Conservation (phyloP, 225 moss, liverwort and hornwort species). For the Sphagnum tenellum region DNA sequence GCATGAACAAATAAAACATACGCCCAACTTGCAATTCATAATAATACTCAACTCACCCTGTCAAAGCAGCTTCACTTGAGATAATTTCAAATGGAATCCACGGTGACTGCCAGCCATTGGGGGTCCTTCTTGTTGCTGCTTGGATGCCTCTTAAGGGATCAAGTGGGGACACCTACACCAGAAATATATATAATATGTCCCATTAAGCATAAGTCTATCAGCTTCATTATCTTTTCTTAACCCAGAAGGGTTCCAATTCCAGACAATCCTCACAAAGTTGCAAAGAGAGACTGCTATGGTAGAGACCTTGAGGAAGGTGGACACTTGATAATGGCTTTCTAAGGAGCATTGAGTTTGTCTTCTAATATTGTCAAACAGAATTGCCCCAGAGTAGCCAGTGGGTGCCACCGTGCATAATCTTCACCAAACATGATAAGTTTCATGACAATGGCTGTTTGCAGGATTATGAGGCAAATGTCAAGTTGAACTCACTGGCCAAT, state of each 20-base stretch:
- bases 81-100: slow-evolving; percentile 63
- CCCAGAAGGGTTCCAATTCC: too few species aligned
- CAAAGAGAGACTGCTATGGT: too few species aligned
- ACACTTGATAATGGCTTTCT: too few species aligned
- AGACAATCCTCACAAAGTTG: too few species aligned
- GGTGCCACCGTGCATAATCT: not conserved
- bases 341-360: too few species aligned
- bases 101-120: slow-evolving; percentile 36
- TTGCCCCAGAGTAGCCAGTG: not conserved
- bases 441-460: not conserved
- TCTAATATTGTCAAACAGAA: too few species aligned
- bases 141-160: slow-evolving; percentile 63
- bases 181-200: not conserved
- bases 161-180: slow-evolving; percentile 52
- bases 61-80: slow-evolving; percentile 63
- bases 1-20: too few species aligned
- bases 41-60: slow-evolving; percentile 27
- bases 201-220: too few species aligned
- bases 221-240: too few species aligned
- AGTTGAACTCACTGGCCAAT: slow-evolving; percentile 60
- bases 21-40: too few species aligned
- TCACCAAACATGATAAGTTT: not conserved
- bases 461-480: too few species aligned
- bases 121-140: slow-evolving; percentile 72
- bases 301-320: too few species aligned